Evolutionary conservation across 2,329 filamentous ascomycete genomes (phyloP).

Genomic region (Fusarium mexicanum): DNA sequence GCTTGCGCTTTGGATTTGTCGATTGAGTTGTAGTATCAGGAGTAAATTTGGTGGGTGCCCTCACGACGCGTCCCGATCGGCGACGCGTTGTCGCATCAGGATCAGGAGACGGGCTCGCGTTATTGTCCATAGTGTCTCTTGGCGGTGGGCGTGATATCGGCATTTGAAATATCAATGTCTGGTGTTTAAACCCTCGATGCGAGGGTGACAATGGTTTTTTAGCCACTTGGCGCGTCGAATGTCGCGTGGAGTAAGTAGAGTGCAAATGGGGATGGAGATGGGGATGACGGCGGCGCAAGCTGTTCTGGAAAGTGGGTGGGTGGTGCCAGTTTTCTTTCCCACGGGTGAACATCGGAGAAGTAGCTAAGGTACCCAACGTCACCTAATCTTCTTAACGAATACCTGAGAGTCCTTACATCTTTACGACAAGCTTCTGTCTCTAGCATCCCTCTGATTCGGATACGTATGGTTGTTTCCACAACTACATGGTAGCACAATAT

Average conservation of each 20-base stretch:
- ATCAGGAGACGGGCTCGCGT: conserved; percentile 63
- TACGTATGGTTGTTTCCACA: not conserved
- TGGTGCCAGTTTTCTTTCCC: conserved; percentile 15
- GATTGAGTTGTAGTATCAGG: conserved; percentile 57
- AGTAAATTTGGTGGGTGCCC: conserved; percentile 67
- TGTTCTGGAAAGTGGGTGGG: conserved; percentile 42
- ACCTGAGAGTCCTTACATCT: not conserved
- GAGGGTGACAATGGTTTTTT: conserved; percentile 44
- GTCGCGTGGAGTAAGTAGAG: conserved; percentile 38
- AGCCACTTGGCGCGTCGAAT: conserved; percentile 45
- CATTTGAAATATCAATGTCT: conserved; percentile 32
- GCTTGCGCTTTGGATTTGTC: conserved; percentile 66
- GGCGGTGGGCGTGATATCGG: conserved; percentile 32
- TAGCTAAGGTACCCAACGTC: not conserved
- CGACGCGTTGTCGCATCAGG: conserved; percentile 65
- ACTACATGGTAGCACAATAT: not conserved
- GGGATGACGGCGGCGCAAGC: conserved; percentile 38
- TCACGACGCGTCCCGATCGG: conserved; percentile 75
- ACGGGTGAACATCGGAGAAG: conserved; percentile 41
- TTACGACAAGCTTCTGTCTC: not conserved
- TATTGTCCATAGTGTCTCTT: conserved; percentile 61
- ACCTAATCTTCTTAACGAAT: not conserved
- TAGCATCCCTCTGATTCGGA: not conserved
- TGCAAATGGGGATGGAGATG: conserved; percentile 16
- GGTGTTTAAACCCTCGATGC: conserved; percentile 39